A percentile compares a stretch with the other conserved stretches of the same genome.
phyloP scores from a whole-genome alignment of 2,329 filamentous ascomycete species.

The Trichoderma aggressivum region DNA sequence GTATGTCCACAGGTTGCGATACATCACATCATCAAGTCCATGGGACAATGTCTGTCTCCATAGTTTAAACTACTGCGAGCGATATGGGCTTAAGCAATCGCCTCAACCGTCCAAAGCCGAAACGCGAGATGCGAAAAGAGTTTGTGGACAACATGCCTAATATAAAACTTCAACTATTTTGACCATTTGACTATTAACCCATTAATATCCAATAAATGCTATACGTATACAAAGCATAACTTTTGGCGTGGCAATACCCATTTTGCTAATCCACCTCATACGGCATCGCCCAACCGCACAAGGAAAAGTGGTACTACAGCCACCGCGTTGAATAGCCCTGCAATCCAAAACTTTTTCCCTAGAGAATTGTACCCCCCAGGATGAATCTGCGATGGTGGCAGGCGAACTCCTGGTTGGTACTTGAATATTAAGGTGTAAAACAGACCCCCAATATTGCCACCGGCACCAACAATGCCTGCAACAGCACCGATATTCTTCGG shows the following conservation, averaged over 20 bases:
- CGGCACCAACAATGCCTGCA: conserved; percentile 73
- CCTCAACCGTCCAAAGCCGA: background rate
- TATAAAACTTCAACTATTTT: background rate
- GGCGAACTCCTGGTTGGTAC: background rate
- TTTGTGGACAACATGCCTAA: background rate
- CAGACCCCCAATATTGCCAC: conserved; percentile 81
- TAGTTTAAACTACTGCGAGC: background rate
- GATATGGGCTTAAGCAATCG: background rate
- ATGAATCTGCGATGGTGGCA: background rate
- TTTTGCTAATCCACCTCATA: background rate
- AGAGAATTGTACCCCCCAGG: background rate
- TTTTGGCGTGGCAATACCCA: background rate
- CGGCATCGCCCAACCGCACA: background rate
- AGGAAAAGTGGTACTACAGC: background rate
- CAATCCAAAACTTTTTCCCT: conserved; percentile 7
- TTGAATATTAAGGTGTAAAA: conserved; percentile 75
- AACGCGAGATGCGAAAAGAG: background rate
- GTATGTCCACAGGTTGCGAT: background rate
- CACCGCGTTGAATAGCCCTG: background rate
- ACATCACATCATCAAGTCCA: background rate
- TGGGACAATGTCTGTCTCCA: background rate
- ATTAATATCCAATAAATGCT: background rate
- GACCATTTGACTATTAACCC: background rate
- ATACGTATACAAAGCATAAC: background rate
- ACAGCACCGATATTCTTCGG: conserved; percentile 76